Percentiles rank a stretch among this genome's conserved stretches.
Conservation (phyloP, 164 flowering plant species). For the Cinnamomum chago region DNA sequence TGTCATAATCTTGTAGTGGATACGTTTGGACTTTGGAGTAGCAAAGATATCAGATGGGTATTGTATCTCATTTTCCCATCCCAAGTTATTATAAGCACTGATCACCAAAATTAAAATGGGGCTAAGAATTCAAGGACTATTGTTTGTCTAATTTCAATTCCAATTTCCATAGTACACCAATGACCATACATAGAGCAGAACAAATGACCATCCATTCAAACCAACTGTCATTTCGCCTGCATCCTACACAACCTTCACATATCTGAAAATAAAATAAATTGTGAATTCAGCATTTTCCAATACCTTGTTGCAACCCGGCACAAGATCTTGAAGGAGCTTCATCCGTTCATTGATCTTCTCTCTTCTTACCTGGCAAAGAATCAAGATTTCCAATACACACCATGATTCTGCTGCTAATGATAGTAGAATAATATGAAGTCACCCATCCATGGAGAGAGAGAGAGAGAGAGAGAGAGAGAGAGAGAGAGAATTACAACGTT, state of each 20-base stretch:
- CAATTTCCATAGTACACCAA: neutral
- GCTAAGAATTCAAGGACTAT: neutral
- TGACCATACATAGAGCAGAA: too few relatives aligned
- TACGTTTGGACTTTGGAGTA: neutral
- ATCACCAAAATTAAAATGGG: neutral
- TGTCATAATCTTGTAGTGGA: neutral
- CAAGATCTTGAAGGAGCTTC: slow-evolving; percentile 95
- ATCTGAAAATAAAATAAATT: too few relatives aligned
- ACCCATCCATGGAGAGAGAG: neutral
- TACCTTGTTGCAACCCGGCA: slow-evolving; percentile 96
- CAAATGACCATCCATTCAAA: neutral
- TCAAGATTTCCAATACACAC: neutral
- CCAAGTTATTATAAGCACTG: neutral
- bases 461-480: too few relatives aligned
- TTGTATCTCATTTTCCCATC: neutral
- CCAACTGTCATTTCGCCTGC: neutral
- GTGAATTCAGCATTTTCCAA: neutral
- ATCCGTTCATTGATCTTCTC: slow-evolving; percentile 94
- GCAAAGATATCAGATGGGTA: neutral
- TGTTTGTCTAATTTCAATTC: neutral
- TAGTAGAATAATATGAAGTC: neutral
- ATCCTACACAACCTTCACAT: neutral
- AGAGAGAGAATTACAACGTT: neutral
- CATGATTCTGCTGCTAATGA: too few relatives aligned
- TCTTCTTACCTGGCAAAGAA: slow-evolving; percentile 59